These are phyloP conservation scores for Chaetoceros tenuissimus DNA, from an alignment of 108 stramenopile species.

Conservation along the genomic window DNA sequence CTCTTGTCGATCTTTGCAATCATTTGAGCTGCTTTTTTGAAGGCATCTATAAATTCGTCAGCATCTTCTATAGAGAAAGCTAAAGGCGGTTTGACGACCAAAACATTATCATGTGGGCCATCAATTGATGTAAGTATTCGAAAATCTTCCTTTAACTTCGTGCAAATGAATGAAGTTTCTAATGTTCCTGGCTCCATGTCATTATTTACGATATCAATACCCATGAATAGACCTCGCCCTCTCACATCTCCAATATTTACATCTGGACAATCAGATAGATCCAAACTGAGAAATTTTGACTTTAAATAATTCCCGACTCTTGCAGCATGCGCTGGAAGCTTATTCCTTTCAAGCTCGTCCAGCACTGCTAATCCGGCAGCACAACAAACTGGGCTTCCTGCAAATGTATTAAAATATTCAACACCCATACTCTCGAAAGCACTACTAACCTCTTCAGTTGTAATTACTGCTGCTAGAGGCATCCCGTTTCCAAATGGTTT, in stretches of 20 bases:
- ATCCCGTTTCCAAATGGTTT: slow-evolving; percentile 97
- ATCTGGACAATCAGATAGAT: slow-evolving; percentile 1
- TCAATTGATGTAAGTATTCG: slow-evolving; percentile 79
- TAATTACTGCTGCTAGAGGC: slow-evolving; percentile 90
- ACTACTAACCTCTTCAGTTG: slow-evolving; percentile 57
- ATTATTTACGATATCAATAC: slow-evolving; percentile 81
- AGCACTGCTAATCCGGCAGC: slow-evolving; percentile 87
- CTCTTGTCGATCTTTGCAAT: background rate
- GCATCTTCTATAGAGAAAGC: slow-evolving; percentile 74
- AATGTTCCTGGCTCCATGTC: slow-evolving; percentile 55
- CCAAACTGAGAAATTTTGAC: slow-evolving; percentile 29
- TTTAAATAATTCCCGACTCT: slow-evolving; percentile 65
- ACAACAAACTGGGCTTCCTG: slow-evolving; percentile 83
- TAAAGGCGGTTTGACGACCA: slow-evolving; percentile 94
- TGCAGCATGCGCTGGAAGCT: slow-evolving; percentile 71
- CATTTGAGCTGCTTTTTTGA: slow-evolving; percentile 27
- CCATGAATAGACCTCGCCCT: slow-evolving; percentile 89
- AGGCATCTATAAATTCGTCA: slow-evolving; percentile 50
- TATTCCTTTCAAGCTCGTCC: slow-evolving; percentile 61
- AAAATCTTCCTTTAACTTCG: slow-evolving; percentile 59
- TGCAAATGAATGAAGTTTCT: slow-evolving; percentile 74
- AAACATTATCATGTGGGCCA: slow-evolving; percentile 82
- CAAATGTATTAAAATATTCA: slow-evolving; percentile 98
- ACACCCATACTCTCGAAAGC: slow-evolving; percentile 79
- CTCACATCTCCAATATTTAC: slow-evolving; percentile 86